These are phyloP conservation scores for Termitomyces sp. DNA, from an alignment of 768 basidiomycete genomes.

Conservation along the genomic window DNA sequence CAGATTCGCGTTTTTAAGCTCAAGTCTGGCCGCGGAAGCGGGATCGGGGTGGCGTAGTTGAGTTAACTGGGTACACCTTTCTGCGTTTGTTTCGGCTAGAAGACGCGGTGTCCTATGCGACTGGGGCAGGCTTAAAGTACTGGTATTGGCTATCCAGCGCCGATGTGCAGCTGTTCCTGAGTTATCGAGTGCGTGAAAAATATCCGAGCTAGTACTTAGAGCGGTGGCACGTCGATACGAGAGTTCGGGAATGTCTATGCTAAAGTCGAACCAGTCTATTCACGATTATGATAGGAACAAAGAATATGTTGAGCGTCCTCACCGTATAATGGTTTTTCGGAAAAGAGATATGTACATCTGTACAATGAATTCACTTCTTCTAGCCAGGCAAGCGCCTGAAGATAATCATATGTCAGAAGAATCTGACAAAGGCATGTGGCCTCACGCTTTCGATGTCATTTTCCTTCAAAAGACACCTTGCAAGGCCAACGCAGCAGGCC, in stretches of 20 bases:
- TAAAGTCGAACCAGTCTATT: background rate
- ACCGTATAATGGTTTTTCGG: background rate
- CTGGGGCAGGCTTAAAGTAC: background rate
- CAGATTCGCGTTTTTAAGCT: background rate
- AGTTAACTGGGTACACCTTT: background rate
- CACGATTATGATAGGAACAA: background rate
- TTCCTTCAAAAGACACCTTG: background rate
- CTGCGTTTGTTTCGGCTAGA: background rate
- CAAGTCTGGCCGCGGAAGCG: background rate
- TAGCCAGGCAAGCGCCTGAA: background rate
- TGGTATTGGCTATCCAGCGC: background rate
- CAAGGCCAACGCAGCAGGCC: background rate
- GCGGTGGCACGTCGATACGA: background rate
- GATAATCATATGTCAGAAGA: background rate
- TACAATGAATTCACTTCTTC: background rate
- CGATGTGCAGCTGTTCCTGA: background rate
- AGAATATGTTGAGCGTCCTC: background rate
- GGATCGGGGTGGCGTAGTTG: background rate
- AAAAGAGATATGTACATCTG: background rate
- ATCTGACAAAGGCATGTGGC: background rate
- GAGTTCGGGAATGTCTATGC: background rate
- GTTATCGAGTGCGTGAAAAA: background rate
- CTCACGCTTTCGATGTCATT: background rate
- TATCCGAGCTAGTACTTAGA: background rate
- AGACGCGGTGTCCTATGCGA: background rate